Base-by-base conservation (phyloP, 345 rosid species). In the Lumnitzera littorea region DNA sequence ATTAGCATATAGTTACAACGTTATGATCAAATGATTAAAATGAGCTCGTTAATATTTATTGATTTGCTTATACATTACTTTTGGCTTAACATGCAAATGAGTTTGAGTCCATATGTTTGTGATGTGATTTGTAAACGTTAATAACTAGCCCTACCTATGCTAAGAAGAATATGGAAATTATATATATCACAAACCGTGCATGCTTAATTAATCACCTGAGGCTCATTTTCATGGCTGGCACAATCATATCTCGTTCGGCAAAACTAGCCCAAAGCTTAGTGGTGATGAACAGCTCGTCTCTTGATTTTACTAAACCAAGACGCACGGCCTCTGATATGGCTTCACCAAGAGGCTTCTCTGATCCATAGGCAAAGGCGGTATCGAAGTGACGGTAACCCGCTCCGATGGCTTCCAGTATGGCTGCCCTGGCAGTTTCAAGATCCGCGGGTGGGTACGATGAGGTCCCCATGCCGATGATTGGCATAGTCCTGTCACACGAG, bases 341-440 rank as follows among this genome's bases (percentile, higher is more conserved):
- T 62, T 63, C 66, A 14, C 76, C 76, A 0, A 67, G 61, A 3
- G 66, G 62, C 49, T 67, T 65, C 66, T 72, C 76, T 1, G 72
- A 67, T 20, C 58, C 60, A 0, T 72, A 72, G 0, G 57, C 57
- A 0, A 60, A 59, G 62, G 76, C 72, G 0, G 76, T 67, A 55
- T 72, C 76, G 17, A 72, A 72, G 62, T 67, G 72, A 59, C 72
- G 72, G 61, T 72, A 72, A 1, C 76, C 72, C 0, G 58, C 66
- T 10, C 64, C 36, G 48, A 72, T 72, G 56, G 76, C 72, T 54
- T 72, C 68, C 3, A 65, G 54, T 2, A 70, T 61, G 57, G 74
- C 66, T 0, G 58, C 58, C 70, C 65, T 70, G 13, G 50, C 48
- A 1, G 68, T 72, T 29, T 58, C 68, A 0, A 4, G 61, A 3